A percentile compares a stretch with the other conserved stretches of the same genome.
Conservation (phyloP, 768 basidiomycete genomes). For the Tulasnella sp. region DNA sequence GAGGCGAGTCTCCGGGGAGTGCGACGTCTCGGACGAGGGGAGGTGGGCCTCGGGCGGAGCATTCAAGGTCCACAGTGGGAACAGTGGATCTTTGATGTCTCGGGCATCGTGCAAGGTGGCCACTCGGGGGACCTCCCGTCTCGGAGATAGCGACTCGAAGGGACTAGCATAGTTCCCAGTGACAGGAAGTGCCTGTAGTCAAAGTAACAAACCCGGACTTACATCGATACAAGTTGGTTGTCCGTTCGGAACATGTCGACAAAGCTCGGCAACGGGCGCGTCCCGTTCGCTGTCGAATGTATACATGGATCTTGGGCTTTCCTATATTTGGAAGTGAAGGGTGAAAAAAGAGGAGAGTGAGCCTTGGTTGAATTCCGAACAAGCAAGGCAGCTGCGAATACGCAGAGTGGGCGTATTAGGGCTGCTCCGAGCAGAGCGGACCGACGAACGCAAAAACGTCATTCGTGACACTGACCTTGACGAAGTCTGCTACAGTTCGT, state of each 20-base stretch:
- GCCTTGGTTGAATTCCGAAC: neutral
- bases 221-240: slow-evolving; percentile 55
- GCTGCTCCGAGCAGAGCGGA: neutral
- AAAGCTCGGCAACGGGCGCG: slow-evolving; percentile 55
- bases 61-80: slow-evolving; percentile 6
- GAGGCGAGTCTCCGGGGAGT: neutral
- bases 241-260: slow-evolving; percentile 42
- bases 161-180: neutral
- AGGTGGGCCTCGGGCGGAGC: slow-evolving; percentile 2
- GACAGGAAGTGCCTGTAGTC: neutral
- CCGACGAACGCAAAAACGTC: neutral
- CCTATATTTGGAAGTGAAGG: slow-evolving; percentile 22
- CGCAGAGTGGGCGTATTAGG: neutral
- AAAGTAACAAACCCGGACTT: slow-evolving; percentile 30
- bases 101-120: neutral
- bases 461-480: neutral
- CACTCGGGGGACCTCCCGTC: neutral
- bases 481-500: slow-evolving; percentile 13
- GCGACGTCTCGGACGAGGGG: neutral
- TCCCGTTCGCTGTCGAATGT: slow-evolving; percentile 60
- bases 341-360: neutral
- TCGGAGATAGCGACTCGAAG: neutral
- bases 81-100: neutral
- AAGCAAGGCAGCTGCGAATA: neutral
- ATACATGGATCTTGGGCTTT: slow-evolving; percentile 38